These are phyloP conservation scores for Mortierella sp. DNA, from an alignment of 371 early-diverging fungal species.

Conservation along the genomic window DNA sequence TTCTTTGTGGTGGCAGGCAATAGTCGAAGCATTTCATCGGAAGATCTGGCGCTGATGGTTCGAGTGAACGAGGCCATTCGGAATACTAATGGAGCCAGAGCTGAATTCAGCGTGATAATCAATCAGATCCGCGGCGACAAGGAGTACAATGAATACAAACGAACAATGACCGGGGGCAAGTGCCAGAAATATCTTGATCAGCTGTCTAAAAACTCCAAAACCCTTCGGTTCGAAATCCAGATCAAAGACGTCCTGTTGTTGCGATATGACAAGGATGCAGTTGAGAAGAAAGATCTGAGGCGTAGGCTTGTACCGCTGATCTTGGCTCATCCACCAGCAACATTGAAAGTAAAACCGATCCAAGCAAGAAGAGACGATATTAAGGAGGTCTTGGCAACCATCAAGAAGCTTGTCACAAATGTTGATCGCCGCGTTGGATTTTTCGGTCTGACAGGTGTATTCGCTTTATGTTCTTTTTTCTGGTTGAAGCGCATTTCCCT, in stretches of 20 bases:
- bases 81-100: not conserved
- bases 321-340: not conserved
- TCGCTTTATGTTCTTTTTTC: no score
- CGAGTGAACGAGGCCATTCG: conserved; percentile 14
- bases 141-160: not conserved
- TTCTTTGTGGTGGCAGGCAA: conserved; percentile 19
- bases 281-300: no score
- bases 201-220: not conserved
- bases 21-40: not conserved
- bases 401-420: no score
- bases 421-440: no score
- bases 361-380: no score
- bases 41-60: conserved; percentile 16
- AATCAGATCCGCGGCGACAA: conserved; percentile 9
- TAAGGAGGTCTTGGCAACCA: no score
- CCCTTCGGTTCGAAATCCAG: not conserved
- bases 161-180: no score
- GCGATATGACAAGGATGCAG: no score
- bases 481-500: no score
- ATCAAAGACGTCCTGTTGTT: no score
- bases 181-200: not conserved
- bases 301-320: not conserved
- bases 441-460: no score
- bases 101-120: conserved; percentile 4
- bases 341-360: no score